phyloP scores from a whole-genome alignment of 352 stramenopile species.

The Phytophthora citrophthora region DNA sequence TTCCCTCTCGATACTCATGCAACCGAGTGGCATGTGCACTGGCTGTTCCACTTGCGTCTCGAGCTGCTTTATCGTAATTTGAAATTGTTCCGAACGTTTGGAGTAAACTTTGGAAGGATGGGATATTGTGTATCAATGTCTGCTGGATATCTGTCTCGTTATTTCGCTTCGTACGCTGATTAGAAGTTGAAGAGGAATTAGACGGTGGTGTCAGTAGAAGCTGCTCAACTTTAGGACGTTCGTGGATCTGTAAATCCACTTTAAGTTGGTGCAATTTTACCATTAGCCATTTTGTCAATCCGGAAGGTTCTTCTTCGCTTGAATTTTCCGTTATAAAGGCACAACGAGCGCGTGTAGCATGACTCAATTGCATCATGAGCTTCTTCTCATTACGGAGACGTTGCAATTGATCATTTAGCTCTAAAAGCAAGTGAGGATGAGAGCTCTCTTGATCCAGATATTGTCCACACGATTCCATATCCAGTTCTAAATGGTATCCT shows the following conservation, averaged over 20 bases:
- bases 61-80: constrained; percentile 10
- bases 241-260: constrained; percentile 43
- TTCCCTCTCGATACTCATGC: constrained; percentile 32
- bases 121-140: constrained; percentile 37
- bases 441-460: constrained; percentile 18
- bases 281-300: constrained; percentile 40
- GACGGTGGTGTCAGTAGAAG: constrained; percentile 25
- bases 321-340: constrained; percentile 23
- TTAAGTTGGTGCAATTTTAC: constrained; percentile 47
- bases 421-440: constrained; percentile 12
- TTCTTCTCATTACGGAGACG: constrained; percentile 45
- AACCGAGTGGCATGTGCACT: constrained; percentile 21
- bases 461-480: constrained; percentile 11
- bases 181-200: constrained; percentile 8
- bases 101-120: constrained; percentile 35
- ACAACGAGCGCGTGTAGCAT: constrained; percentile 14
- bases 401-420: constrained; percentile 28
- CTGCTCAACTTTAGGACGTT: constrained; percentile 33
- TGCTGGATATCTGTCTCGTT: constrained; percentile 15
- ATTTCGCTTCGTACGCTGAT: neutral
- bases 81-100: constrained; percentile 13
- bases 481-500: constrained; percentile 2
- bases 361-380: constrained; percentile 35
- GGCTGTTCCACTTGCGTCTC: constrained; percentile 14
- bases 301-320: constrained; percentile 24